Evolutionary conservation across 176 grass and related monocot genomes (phyloP).

Genomic region (Elaeis guineensis): DNA sequence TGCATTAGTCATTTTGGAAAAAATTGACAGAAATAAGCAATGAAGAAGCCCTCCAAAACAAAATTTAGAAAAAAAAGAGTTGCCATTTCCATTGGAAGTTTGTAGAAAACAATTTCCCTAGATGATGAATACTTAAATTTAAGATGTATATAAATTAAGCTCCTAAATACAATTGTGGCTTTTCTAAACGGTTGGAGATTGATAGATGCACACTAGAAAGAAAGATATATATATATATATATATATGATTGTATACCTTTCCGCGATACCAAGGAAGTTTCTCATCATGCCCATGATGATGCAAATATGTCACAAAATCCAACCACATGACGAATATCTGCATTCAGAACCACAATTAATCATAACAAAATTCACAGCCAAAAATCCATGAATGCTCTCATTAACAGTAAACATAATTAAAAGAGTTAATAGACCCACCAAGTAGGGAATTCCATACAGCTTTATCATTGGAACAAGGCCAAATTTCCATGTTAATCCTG

Average conservation of each 20-base stretch:
- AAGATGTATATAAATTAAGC: no score
- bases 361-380: no score
- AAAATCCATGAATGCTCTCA: no score
- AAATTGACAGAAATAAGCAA: no score
- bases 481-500: conserved; percentile 62
- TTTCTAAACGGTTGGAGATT: no score
- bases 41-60: no score
- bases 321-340: conserved; percentile 93
- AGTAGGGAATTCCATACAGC: conserved; percentile 69
- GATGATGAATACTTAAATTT: no score
- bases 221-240: neutral
- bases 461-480: conserved; percentile 73
- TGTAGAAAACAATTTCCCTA: no score
- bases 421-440: conserved; percentile 29
- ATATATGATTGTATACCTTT: conserved; percentile 42
- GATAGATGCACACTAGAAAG: neutral
- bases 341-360: conserved; percentile 9
- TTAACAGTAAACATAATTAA: neutral
- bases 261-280: conserved; percentile 96
- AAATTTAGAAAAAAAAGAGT: no score
- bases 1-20: no score
- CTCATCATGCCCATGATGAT: conserved; percentile 87
- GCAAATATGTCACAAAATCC: conserved; percentile 92
- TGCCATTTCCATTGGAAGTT: no score
- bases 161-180: no score